Evolutionary conservation across 495 filamentous ascomycete species (phyloP), one percentile per base, ranked within the genome.

Genomic region (Penicillium coffeae): DNA sequence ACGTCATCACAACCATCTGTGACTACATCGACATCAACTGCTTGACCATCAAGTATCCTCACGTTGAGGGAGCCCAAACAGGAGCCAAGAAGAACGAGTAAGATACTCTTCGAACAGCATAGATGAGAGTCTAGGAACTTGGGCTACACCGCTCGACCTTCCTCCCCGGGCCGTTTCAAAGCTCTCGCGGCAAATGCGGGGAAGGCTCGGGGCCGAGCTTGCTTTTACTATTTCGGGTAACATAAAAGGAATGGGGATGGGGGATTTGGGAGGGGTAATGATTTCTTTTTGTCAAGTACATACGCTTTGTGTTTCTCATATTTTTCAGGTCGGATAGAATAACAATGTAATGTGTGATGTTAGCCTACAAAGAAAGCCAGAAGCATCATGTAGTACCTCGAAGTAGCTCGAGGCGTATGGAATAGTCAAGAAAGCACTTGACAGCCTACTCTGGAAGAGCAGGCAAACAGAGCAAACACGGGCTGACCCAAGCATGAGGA

Each of bases 1-100:
- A 96, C 65, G 89, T 97, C 22, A 94, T 97, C 52, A 88, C 90
- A 9, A 92, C 90, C 19, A 98, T 98, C 58, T 98, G 93, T 64
- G 93, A 97, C 60, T 94, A 95, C 64, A 76, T 96, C 46, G 93
- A 98, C 65, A 98, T 98, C 58, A 96, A 89, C 88, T 98, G 93
- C 60, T 74, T 97, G 67, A 95, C 87, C 0, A 98, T 98, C 66
- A 98, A 98, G 76, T 84, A 74, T 47, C 71, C 71, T 1, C 67
- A 63, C 36, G 53, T 62, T 19, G 70, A 71, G 39, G 67, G 33
- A 30, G 25, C 25, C 25, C 25, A 30, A 10, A 4, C 10, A 10
- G 25, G 25, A 10, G 30, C 13, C 30, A 18, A 18, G 15, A 37
- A 37, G 35, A 37, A 6, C 35, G n/a, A 37, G 5, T n/a, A 37